phyloP scores from a whole-genome alignment of 2,329 filamentous ascomycete genomes.

The Fusarium sp. region DNA sequence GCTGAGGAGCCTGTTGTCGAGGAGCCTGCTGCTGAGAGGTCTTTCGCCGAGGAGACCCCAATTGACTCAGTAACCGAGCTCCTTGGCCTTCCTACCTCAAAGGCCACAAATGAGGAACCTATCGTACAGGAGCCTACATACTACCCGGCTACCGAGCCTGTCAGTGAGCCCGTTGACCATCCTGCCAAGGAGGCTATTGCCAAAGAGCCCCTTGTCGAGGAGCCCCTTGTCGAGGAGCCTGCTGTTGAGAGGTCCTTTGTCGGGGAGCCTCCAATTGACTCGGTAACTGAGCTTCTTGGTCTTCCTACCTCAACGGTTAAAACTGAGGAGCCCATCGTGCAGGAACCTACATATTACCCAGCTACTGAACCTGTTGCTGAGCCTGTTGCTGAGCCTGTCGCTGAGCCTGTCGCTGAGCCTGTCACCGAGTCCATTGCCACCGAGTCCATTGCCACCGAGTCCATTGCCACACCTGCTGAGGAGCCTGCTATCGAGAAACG shows the following conservation, averaged over 20 bases:
- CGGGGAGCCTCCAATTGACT: not conserved
- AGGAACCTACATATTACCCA: too few relatives aligned
- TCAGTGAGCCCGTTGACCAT: too few relatives aligned
- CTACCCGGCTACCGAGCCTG: too few relatives aligned
- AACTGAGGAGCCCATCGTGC: not conserved
- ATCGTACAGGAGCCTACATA: not conserved
- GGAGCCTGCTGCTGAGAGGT: not conserved
- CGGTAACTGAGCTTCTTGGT: too few relatives aligned
- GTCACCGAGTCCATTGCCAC: not conserved
- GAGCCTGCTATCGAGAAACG: not conserved
- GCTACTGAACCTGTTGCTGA: not conserved
- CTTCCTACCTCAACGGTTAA: too few relatives aligned
- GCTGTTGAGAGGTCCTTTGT: not conserved
- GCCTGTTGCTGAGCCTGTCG: not conserved
- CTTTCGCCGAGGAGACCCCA: not conserved
- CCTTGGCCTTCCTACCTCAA: not conserved
- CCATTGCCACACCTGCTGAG: not conserved
- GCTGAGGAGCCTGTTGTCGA: not conserved
- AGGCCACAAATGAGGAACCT: not conserved
- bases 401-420: not conserved
- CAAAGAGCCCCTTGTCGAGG: not conserved
- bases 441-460: not conserved
- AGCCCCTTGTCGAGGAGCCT: slow-evolving; percentile 1
- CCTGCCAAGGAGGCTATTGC: not conserved
- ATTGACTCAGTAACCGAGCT: not conserved